Base-by-base conservation (phyloP, 257 asterid species). In the Osmanthus fragrans region DNA sequence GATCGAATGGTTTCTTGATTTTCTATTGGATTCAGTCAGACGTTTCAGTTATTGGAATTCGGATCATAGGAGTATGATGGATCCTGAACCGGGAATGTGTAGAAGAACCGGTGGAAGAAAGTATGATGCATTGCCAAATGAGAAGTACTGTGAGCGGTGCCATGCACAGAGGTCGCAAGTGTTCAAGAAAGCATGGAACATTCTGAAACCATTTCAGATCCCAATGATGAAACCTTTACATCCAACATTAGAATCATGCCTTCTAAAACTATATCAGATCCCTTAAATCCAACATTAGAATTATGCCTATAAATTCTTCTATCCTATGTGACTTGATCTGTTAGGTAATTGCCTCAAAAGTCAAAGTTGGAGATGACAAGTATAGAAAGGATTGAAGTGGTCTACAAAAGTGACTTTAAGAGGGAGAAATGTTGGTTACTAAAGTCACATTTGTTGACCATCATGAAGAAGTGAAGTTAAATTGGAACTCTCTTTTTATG, bases 131-230 rank as follows among this genome's bases (percentile, higher is more conserved):
- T 40, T 92, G 71, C 82, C 86, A 4, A 47, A 72, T 58, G 83
- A 90, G 82, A 92, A 92, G 80, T 92, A 90, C 79, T 90, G 96
- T 64, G 89, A 85, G 51, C 84, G 84, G 60, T 96, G 90, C 79
- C 79, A 81, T 90, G 94, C 89, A 88, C 81, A 77, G 96, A 79
- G 97, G 97, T 19, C 83, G 89, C 10, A 83, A 71, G 23, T 85
- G 92, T 89, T 89, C 94, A 90, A 90, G 94, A 90, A 90, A 89
- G 96, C 92, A 21, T 80, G 94, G 94, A 92, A 87, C 76, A 81
- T 74, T 74, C 82, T 40, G 69, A 73, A 74, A 58, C 33, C 27
- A 64, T 30, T 64, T 18, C 30, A 19, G 77, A 56, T 60, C 56
- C 77, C 19, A 63, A 73, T 63, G 79, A 32, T n/a, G 36, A 39